These are phyloP conservation scores for Candolleomyces eurysporus DNA, from an alignment of 768 basidiomycete species.

Conservation along the genomic window DNA sequence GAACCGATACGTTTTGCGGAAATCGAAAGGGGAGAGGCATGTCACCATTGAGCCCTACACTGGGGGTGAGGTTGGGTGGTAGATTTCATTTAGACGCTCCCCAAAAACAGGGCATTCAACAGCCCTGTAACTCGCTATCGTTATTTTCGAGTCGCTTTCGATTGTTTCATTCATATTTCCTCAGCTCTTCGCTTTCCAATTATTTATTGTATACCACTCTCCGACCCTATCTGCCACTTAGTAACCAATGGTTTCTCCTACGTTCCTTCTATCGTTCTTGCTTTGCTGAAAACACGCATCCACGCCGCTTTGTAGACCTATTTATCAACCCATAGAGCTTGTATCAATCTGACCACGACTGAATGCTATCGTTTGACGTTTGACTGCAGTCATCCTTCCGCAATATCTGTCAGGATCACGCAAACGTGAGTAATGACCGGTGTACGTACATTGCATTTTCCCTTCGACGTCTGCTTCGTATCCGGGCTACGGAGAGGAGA, in stretches of 20 bases:
- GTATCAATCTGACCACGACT: constrained; percentile 31
- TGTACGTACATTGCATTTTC: background rate
- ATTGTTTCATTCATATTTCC: background rate
- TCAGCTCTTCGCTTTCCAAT: background rate
- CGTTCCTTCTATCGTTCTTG: too few relatives aligned
- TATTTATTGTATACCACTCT: too few relatives aligned
- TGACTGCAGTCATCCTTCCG: constrained; percentile 4
- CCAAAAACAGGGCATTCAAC: background rate
- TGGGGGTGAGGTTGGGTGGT: constrained; percentile 73
- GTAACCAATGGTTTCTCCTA: too few relatives aligned
- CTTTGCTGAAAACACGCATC: too few relatives aligned
- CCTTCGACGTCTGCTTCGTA: background rate
- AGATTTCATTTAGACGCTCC: constrained; percentile 10
- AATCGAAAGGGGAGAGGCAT: constrained; percentile 54
- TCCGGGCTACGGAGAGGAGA: constrained; percentile 22
- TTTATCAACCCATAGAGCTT: too few relatives aligned
- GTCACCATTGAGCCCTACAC: constrained; percentile 61
- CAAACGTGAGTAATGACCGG: too few relatives aligned
- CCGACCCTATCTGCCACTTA: background rate
- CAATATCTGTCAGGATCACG: background rate
- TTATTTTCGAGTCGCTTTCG: constrained; percentile 6
- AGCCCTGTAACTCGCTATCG: background rate
- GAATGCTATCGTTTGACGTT: constrained; percentile 29
- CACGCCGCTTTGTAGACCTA: too few relatives aligned
- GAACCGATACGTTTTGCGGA: constrained; percentile 73